Evolutionary conservation across 2,329 filamentous ascomycete genomes (phyloP), one percentile per base, ranked within the genome.

Genomic region (Passalora sequoiae): DNA sequence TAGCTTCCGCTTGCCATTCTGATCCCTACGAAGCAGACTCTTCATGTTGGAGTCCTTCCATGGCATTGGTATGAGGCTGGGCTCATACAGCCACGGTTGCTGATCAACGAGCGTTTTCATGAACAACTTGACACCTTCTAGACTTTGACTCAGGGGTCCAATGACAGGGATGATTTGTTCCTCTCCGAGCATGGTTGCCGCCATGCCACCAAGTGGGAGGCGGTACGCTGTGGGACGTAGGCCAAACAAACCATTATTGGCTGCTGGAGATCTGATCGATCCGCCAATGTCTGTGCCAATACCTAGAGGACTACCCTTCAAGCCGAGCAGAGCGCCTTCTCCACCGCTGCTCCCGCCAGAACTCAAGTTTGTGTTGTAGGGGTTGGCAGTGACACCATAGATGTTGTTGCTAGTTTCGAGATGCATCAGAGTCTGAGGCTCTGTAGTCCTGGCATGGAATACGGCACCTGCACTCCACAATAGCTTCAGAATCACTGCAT

Each of bases 41-140:
- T 13, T 27, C 4, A 30, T 28, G 3, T 40, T 40, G 5, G 44
- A 41, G 35, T 49, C 47, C 27, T 55, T 51, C 78, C 79, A 83
- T 0, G 77, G 74, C 17, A 82, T 71, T 0, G 78, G 78, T 1
- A 80, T 56, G 27, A 79, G 73, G n/a, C 72, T 72, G 0, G 78
- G 72, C 44, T 83, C 78, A 2, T 57, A 58, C 0, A 73, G 63
- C 80, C 79, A 83, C 0, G 80, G 80, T 47, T 73, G 56, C 2
- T 68, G 57, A 41, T 66, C 67, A 3, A 82, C 63, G 6, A 83
- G 63, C 0, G 69, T 63, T 43, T 69, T 70, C 59, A 73, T 71
- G 60, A 79, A 83, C 3, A 76, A 46, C 28, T 70, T 68, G 1
- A 83, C 40, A 2, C 74, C 77, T 37, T 69, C 68, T 6, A 78